These are phyloP conservation scores for Flammula alnicola DNA, from an alignment of 1,284 basidiomycete species.

Conservation along the genomic window DNA sequence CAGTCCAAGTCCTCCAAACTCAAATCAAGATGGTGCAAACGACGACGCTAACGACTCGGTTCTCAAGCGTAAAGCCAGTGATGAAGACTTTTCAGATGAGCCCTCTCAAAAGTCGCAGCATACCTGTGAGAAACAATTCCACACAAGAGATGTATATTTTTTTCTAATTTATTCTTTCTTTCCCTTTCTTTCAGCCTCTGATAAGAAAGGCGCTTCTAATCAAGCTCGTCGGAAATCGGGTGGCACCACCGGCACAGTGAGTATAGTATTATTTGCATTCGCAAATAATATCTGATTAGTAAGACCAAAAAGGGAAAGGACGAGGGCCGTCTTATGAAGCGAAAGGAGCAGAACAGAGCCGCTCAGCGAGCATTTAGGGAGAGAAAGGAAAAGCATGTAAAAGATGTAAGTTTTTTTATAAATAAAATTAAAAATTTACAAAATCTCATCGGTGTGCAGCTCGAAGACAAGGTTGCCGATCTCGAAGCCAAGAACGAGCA, in stretches of 20 bases:
- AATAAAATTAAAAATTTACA: too few relatives aligned
- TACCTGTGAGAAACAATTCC: slow-evolving; percentile 35
- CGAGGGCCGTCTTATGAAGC: slow-evolving; percentile 73
- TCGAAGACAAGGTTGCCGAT: slow-evolving; percentile 82
- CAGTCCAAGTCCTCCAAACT: slow-evolving; percentile 72
- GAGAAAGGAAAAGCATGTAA: slow-evolving; percentile 87
- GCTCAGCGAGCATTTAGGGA: slow-evolving; percentile 87
- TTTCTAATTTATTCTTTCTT: background rate
- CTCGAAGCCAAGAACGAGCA: slow-evolving; percentile 77
- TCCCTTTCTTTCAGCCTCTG: slow-evolving; percentile 11
- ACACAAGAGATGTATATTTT: too few relatives aligned
- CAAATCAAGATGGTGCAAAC: slow-evolving; percentile 39
- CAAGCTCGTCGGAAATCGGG: slow-evolving; percentile 25
- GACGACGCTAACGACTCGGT: slow-evolving; percentile 48
- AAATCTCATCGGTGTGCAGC: slow-evolving; percentile 44
- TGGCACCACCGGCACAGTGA: slow-evolving; percentile 18
- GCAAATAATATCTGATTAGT: slow-evolving; percentile 10
- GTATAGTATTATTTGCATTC: slow-evolving; percentile 11
- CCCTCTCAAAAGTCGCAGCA: slow-evolving; percentile 70
- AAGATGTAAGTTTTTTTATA: slow-evolving; percentile 64
- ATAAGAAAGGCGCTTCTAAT: slow-evolving; percentile 19
- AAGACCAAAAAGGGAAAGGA: slow-evolving; percentile 51
- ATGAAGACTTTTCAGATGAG: slow-evolving; percentile 61
- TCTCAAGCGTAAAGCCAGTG: slow-evolving; percentile 76
- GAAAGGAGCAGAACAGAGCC: slow-evolving; percentile 87